Evolutionary conservation across 2,329 filamentous ascomycete species (phyloP), one percentile per base, ranked within the genome.

Genomic region (Alternaria viburni): DNA sequence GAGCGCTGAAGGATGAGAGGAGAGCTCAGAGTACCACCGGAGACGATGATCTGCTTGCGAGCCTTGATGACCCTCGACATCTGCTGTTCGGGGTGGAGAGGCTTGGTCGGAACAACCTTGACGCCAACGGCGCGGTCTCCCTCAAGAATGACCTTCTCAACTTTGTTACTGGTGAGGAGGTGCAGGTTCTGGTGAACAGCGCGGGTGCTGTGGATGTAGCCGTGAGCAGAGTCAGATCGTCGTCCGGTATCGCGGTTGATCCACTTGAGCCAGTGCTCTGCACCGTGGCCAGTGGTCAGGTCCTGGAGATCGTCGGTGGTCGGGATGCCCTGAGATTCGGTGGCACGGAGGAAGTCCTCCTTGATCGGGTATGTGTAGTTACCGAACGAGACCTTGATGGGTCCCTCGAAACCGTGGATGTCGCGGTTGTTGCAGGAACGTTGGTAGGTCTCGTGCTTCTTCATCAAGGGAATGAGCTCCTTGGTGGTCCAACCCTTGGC

Each of bases 231-330:
- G 80, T 94, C 91, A 63, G 89, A 91, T 61, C 91, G 90, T 54
- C 91, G 88, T 47, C 91, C 91, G 73, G 86, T 88, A 78, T 88
- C 78, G 15, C 77, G 86, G 74, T 94, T 93, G 80, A 94, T 93
- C 91, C 91, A 94, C 80, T 94, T 93, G 59, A 94, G 82, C 91
- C 91, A 94, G 68, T 93, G 91, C 80, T 93, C 91, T 49, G 91
- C 91, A 66, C 91, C 91, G 49, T 86, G 84, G 77, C 81, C 89
- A 1, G 89, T 91, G 26, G 81, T 82, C 56, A 93, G 81, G 72
- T 94, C 91, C 76, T 94, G 89, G 4, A 93, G 83, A 75, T 94
- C 91, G 74, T 94, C 91, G 12, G 91, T 92, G 12, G 88, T 84
- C 0, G 89, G 91, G 62, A 93, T 93, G 19, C 88, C 91, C 75